phyloP scores from a whole-genome alignment of 2,329 filamentous ascomycete species.

The Penicillium glabrum region DNA sequence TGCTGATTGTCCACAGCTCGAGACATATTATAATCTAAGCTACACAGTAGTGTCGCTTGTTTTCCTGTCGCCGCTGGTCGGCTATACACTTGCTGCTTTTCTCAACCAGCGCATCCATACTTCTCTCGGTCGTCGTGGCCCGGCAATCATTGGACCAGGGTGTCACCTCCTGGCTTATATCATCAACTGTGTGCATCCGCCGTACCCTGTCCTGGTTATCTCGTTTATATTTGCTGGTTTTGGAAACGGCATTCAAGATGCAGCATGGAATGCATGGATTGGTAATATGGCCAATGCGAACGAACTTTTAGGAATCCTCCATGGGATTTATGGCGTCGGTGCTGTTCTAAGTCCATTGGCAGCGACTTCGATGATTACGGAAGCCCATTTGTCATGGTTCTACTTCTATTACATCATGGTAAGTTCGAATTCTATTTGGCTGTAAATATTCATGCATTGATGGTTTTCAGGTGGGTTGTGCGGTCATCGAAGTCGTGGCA shows the following conservation, averaged over 20 bases:
- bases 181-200: conserved; percentile 39
- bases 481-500: conserved; percentile 23
- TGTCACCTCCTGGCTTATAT: conserved; percentile 42
- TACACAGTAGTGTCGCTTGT: conserved; percentile 52
- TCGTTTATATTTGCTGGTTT: conserved; percentile 43
- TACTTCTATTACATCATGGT: conserved; percentile 77
- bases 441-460: background rate
- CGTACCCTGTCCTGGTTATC: conserved; percentile 43
- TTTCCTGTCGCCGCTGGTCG: conserved; percentile 50
- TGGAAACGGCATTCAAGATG: conserved; percentile 48
- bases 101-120: conserved; percentile 46
- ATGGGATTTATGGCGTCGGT: conserved; percentile 72
- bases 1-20: conserved; percentile 34
- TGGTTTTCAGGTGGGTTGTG: conserved; percentile 21
- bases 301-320: conserved; percentile 70
- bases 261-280: conserved; percentile 62
- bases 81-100: conserved; percentile 49
- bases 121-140: conserved; percentile 64
- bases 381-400: conserved; percentile 64
- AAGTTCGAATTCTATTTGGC: conserved; percentile 15
- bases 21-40: conserved; percentile 47
- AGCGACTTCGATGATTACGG: conserved; percentile 71
- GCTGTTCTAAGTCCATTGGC: conserved; percentile 69
- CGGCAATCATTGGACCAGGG: conserved; percentile 64
- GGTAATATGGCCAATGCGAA: conserved; percentile 74